Evolutionary conservation across 2,329 filamentous ascomycete genomes (phyloP), one percentile per base, ranked within the genome.

Genomic region (Coniella lustricola): DNA sequence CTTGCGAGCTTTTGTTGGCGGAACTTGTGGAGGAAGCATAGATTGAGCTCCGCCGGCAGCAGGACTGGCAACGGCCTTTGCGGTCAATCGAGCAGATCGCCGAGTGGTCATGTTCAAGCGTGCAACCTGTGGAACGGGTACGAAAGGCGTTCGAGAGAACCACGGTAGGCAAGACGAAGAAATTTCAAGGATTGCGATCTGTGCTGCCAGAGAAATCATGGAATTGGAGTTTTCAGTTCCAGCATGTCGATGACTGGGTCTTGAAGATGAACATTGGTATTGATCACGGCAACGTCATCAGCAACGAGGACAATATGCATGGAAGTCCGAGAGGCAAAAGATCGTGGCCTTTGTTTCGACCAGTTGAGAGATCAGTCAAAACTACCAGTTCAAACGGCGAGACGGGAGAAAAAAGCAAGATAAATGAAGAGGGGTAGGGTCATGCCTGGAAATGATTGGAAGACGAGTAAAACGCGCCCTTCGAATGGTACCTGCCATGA

Each of bases 41-140:
- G 54, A 40, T 7, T 51, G 40, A 8, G 49, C 22, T 2, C 46
- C 17, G 21, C 41, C 47, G 18, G 18, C 35, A 7, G 20, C 33
- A 35, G 37, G 33, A 22, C 52, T 53, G 16, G 47, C 52, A 12
- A 57, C 53, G 14, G 50, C 52, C 45, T 60, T 55, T n/a, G 60
- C 61, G 52, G 62, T 67, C 21, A 76, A 62, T 34, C 73, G 69
- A 10, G 70, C 64, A 3, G 64, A 67, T 43, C 62, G 56, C 4
- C 64, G 59, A 16, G 62, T 49, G 44, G 60, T 54, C 64, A 66
- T 66, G 17, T 31, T 49, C 17, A 7, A 25, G 4, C 35, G 17
- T 16, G 37, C 45, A 14, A 25, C 33, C 9, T 33, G 47, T 36
- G 2, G 14, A 10, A 29, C 3, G 20, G 12, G 33, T 37, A 13